phyloP scores from a whole-genome alignment of 352 stramenopile genomes.

The Phytophthora rubi region DNA sequence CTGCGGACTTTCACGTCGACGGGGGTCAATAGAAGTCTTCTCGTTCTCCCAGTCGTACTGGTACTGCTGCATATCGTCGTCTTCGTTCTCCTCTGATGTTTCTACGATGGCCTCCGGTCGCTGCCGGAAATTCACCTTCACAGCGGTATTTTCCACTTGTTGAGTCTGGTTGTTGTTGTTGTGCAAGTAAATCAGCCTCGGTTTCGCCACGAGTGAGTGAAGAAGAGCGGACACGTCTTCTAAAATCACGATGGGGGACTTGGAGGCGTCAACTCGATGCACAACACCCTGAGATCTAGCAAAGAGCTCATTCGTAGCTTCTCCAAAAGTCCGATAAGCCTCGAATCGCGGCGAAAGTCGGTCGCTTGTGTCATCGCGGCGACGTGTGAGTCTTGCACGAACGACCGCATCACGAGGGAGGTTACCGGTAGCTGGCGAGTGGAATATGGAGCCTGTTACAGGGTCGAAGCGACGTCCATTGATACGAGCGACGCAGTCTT shows the following conservation, averaged over 20 bases:
- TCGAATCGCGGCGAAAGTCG: conserved; percentile 68
- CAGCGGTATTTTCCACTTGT: conserved; percentile 2
- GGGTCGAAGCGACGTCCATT: conserved; percentile 65
- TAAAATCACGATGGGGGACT: conserved; percentile 40
- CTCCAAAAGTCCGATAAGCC: conserved; percentile 65
- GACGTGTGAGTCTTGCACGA: conserved; percentile 58
- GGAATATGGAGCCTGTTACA: conserved; percentile 67
- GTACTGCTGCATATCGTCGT: conserved; percentile 38
- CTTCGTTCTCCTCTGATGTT: conserved; percentile 51
- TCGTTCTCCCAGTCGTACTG: conserved; percentile 53
- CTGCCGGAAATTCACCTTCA: conserved; percentile 35
- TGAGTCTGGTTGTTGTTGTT: conserved; percentile 30
- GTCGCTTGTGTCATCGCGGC: conserved; percentile 63
- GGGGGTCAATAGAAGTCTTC: conserved; percentile 9
- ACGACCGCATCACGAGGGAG: conserved; percentile 51
- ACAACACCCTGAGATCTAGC: conserved; percentile 26
- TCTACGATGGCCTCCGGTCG: conserved; percentile 54
- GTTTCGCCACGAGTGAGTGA: conserved; percentile 37
- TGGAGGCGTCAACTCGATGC: conserved; percentile 54
- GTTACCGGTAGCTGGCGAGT: conserved; percentile 47
- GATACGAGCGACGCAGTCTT: conserved; percentile 58
- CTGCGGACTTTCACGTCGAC: conserved; percentile 17
- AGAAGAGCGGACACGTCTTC: conserved; percentile 51
- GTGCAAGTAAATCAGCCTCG: conserved; percentile 7
- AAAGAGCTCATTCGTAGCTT: conserved; percentile 61